Evolutionary conservation across 1,284 basidiomycete genomes (phyloP), one percentile per base, ranked within the genome.

Genomic region (Rhodotorula sp.): DNA sequence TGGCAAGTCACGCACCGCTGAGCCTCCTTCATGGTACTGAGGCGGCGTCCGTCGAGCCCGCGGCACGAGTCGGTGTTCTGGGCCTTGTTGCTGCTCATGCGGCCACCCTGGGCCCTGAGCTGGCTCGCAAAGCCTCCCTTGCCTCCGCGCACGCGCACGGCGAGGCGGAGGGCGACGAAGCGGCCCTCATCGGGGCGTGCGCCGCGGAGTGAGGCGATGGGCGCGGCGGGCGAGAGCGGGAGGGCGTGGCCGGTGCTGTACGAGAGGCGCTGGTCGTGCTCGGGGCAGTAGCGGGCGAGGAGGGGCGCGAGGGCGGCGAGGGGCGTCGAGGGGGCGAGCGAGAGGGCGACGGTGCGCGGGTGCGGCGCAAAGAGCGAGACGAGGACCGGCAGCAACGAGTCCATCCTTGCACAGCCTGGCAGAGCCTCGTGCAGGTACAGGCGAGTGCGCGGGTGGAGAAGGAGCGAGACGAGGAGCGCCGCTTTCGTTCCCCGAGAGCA

Each of bases 101-200:
- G 88, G 14, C 96, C 96, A 76, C 96, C 96, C 27, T 95, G 94
- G 0, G 97, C 96, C 80, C 96, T 88, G 74, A 99, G 86, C 85
- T 97, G 94, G 41, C 91, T 91, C 13, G 97, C 96, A 80, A 99
- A 99, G 63, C 96, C 96, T 79, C 97, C 96, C 82, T 99, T 99
- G 60, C 97, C 97, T 71, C 96, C 96, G 16, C 85, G 85, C 16
- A 96, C 80, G 46, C 89, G 74, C 67, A 76, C 75, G 3, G 72
- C 67, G 19, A 82, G 78, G 17, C 80, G 77, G n/a, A 85, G 72
- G 41, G 80, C 72, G 48, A 84, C 55, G 34, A 67, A 67, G 19
- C 74, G 67, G 3, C 57, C 64, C 14, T 82, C 81, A 66, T 82
- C 77, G 19, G 71, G 74, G 75, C 81, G 81, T 59, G 81, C 80